phyloP scores from a whole-genome alignment of 306 rosid species.

The Aeschynomene evenia region DNA sequence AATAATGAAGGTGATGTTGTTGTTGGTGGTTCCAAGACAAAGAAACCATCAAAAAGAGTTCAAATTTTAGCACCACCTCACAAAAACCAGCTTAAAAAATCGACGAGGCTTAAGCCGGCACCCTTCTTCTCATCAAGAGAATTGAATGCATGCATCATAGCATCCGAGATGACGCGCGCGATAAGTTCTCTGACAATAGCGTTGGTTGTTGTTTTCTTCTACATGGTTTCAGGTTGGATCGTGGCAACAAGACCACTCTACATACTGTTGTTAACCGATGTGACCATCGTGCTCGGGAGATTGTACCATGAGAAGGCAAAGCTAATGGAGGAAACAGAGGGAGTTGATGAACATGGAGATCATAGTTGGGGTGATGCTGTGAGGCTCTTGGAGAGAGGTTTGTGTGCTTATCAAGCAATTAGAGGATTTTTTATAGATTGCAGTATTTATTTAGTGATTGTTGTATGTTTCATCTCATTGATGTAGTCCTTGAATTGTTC shows the following conservation, averaged over 20 bases:
- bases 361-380: slow-evolving; percentile 66
- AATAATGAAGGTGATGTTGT: not conserved
- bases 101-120: not conserved
- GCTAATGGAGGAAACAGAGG: slow-evolving; percentile 36
- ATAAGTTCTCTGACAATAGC: slow-evolving; percentile 55
- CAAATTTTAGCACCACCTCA: slow-evolving; percentile 6
- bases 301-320: slow-evolving; percentile 38
- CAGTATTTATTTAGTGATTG: slow-evolving; percentile 71
- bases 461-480: slow-evolving; percentile 62
- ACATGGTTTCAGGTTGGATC: slow-evolving; percentile 41
- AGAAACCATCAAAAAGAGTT: slow-evolving; percentile 9
- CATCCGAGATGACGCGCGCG: slow-evolving; percentile 60
- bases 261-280: slow-evolving; percentile 61
- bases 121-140: slow-evolving; percentile 60
- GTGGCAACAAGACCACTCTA: slow-evolving; percentile 65
- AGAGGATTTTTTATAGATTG: slow-evolving; percentile 72
- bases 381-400: slow-evolving; percentile 77
- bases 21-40: not conserved
- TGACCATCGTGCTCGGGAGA: slow-evolving; percentile 54
- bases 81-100: slow-evolving; percentile 14
- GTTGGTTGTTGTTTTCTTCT: slow-evolving; percentile 52
- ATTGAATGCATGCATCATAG: slow-evolving; percentile 55
- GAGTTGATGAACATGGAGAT: slow-evolving; percentile 28
- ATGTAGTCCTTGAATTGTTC: slow-evolving; percentile 22
- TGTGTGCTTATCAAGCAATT: slow-evolving; percentile 73